These are phyloP conservation scores for Lentinula sp. DNA, from an alignment of 768 basidiomycete species.

Conservation along the genomic window DNA sequence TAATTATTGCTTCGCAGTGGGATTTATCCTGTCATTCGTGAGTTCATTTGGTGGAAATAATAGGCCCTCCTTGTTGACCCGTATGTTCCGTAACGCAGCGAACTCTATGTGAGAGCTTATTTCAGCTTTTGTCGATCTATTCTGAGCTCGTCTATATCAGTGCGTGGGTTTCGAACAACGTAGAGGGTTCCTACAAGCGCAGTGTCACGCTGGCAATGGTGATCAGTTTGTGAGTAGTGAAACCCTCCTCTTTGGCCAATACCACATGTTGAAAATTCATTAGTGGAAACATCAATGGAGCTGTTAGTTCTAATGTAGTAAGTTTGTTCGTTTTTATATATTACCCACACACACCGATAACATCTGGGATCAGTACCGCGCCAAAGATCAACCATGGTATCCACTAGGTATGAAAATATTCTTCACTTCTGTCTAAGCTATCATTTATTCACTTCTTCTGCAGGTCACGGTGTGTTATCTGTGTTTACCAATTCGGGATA, in stretches of 20 bases:
- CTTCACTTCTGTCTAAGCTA: neutral
- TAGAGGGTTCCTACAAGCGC: conserved; percentile 74
- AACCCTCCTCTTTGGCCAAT: neutral
- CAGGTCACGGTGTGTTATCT: conserved; percentile 21
- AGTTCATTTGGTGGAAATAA: conserved; percentile 19
- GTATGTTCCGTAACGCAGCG: conserved; percentile 27
- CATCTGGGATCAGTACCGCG: conserved; percentile 46
- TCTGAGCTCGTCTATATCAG: conserved; percentile 16
- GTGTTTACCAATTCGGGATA: neutral
- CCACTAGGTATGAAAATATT: conserved; percentile 29
- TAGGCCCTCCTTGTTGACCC: neutral
- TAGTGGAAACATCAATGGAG: conserved; percentile 71
- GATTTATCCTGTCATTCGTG: conserved; percentile 69
- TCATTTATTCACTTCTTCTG: neutral
- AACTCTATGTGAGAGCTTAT: conserved; percentile 44
- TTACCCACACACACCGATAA: neutral
- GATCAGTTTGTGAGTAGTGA: conserved; percentile 48
- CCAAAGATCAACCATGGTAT: conserved; percentile 63
- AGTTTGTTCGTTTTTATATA: conserved; percentile 19
- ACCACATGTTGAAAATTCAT: neutral
- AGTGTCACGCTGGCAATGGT: conserved; percentile 67
- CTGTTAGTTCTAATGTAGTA: conserved; percentile 72
- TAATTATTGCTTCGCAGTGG: conserved; percentile 34
- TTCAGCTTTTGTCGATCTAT: neutral
- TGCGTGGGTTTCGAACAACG: conserved; percentile 62